Evolutionary conservation across 176 grass and related monocot genomes (phyloP).

Genomic region (Saccharum officinarum): DNA sequence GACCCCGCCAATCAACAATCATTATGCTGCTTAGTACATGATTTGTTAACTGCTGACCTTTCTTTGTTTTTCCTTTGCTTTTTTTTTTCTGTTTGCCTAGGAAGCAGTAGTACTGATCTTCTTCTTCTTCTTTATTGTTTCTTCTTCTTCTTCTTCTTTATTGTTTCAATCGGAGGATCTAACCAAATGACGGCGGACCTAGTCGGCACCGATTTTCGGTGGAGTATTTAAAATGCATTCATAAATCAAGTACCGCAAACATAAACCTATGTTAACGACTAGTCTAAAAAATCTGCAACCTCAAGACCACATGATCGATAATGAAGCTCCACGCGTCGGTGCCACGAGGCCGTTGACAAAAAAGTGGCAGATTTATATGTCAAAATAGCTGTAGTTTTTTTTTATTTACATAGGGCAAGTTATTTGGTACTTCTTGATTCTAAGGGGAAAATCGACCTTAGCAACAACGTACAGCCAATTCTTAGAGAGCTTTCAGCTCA

Average conservation of each 20-base stretch:
- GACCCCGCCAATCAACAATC: constrained; percentile 20
- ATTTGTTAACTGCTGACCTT: constrained; percentile 13
- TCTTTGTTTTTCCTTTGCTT: background rate
- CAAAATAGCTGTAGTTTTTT: background rate
- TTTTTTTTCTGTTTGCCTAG: constrained; percentile 7
- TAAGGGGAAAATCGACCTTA: too few relatives aligned
- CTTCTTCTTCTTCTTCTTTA: background rate
- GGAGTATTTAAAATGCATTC: constrained; percentile 2
- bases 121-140: too few relatives aligned
- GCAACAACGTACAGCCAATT: too few relatives aligned
- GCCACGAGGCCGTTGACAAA: background rate
- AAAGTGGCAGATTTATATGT: background rate
- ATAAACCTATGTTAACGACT: background rate
- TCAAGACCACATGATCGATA: background rate
- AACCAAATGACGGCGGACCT: background rate
- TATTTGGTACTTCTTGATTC: too few relatives aligned
- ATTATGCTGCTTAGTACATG: background rate
- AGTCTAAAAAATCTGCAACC: background rate
- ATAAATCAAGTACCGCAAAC: background rate
- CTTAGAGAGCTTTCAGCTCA: too few relatives aligned
- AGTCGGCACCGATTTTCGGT: constrained; percentile 27
- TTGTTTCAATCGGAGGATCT: background rate
- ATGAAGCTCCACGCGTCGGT: background rate
- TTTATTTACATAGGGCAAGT: background rate
- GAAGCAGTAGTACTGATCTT: background rate